Evolutionary conservation across 1,284 basidiomycete genomes (phyloP), one percentile per base, ranked within the genome.

Genomic region (Hemileia vastatrix): DNA sequence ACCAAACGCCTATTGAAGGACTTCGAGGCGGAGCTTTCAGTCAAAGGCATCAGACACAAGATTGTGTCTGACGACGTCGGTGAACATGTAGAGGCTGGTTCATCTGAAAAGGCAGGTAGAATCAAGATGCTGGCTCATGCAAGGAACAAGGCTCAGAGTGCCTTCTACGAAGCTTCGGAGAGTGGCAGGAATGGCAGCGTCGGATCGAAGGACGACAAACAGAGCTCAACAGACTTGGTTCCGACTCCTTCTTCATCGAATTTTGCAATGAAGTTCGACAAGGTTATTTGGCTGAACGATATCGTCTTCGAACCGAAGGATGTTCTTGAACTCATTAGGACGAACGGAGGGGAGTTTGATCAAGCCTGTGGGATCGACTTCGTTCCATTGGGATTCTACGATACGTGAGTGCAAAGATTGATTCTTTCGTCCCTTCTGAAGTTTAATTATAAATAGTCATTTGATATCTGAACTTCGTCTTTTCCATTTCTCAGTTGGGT

Each of bases 351-450:
- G 8, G 69, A 76, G 9, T 83, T 80, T 66, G 83, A 84, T 66
- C 80, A 83, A 71, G 82, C 77, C 5, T 83, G 83, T 61, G 83
- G 77, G 9, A 72, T 82, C 67, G 83, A 84, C 74, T 80, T 80
- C n/a, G n/a, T n/a, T n/a, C n/a, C n/a, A n/a, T n/a, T n/a, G n/a
- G 71, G 71, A 23, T 65, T 72, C 51, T 71, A 72, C 62, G 71
- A 71, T 33, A 68, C 68, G 57, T 68, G 50, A 53, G 67, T 64
- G 13, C 27, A 27, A 27, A 27, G 27, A 27, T 27, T 27, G 27
- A 27, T 27, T 27, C 27, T 27, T 27, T 27, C 27, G 27, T 27
- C 27, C 27, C 27, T 27, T 6, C 27, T 27, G 27, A 27, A 27
- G 27, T 27, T 27, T 27, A 27, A 27, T 27, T 27, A 27, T 27